phyloP scores from a whole-genome alignment of 2,329 filamentous ascomycete species.

The Beauveria australis region DNA sequence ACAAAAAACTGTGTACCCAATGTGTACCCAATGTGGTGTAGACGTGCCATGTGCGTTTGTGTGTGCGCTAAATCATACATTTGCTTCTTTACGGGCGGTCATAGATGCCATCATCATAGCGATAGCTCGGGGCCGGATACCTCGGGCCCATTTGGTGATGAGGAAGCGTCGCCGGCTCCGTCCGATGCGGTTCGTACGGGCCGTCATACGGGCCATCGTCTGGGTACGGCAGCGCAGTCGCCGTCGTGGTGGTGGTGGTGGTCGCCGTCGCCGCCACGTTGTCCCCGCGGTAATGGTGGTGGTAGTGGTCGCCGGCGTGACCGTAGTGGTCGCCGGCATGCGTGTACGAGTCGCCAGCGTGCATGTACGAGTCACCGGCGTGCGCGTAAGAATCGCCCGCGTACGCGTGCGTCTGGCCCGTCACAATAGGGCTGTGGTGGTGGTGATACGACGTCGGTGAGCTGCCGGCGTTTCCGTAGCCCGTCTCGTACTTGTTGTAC shows the following conservation, averaged over 20 bases:
- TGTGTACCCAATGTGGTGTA: background rate
- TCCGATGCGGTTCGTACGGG: conserved; percentile 1
- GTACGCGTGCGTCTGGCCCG: background rate
- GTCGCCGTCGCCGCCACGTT: background rate
- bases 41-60: background rate
- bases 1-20: background rate
- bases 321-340: conserved; percentile 6
- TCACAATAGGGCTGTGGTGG: background rate
- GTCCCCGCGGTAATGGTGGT: background rate
- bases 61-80: background rate
- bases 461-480: conserved; percentile 6
- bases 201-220: conserved; percentile 5
- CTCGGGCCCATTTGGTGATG: background rate
- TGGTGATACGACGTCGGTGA: background rate
- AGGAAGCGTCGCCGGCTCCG: background rate
- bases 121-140: conserved; percentile 20
- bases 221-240: conserved; percentile 1
- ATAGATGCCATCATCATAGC: conserved; percentile 32
- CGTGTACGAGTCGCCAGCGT: conserved; percentile 7
- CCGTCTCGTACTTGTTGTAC: conserved; percentile 20
- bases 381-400: conserved; percentile 7
- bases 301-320: conserved; percentile 7
- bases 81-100: conserved; percentile 16
- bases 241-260: background rate
- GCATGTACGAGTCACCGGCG: conserved; percentile 6